Base-by-base conservation (phyloP, 2,329 filamentous ascomycete species). In the Byssoonygena ceratinophila region DNA sequence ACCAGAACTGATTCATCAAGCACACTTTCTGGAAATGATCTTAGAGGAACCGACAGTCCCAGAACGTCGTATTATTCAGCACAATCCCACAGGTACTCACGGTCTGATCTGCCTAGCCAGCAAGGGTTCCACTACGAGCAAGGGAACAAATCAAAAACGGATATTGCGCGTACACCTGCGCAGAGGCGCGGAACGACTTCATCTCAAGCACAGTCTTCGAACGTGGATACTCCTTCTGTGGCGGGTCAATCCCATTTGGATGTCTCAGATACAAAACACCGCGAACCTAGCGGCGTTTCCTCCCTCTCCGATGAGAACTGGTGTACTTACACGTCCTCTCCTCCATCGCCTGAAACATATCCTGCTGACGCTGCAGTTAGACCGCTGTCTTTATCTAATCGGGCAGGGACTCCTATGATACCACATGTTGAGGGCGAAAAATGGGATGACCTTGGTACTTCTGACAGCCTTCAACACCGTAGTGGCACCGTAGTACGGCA, bases 1-100 rank as follows among this genome's bases (percentile, higher is more conserved):
- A 94, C 86, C 0, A 80, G 89, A 31, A 76, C 73, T 14, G 73
- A 78, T 44, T 87, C 82, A 1, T 76, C 78, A 9, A 76, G 78
- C 29, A 81, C 79, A 3, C 68, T 76, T 45, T 71, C 70, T 23
- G 44, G 43, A 23, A 41, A 29, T 16, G 31, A 22, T 78, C 75
- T 55, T 76, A 73, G 12, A 69, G 70, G 7, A 73, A 29, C 51
- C 8, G 63, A 66, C 39, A 71, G 71, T 20, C 69, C 74, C 16
- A 68, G 68, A 14, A 66, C 76, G 14, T 66, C 75, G 8, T 77
- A 78, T 54, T 73, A 73, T 31, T 69, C 71, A 41, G 76, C 79
- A 1, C 68, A 68, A 54, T 56, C 62, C 55, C 52, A 69, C 57
- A 59, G 54, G 25, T 59, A 56, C 46, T 67, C 63, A 46, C 66